phyloP scores from a whole-genome alignment of 2,329 filamentous ascomycete species.

The Aphanoascus verrucosus region DNA sequence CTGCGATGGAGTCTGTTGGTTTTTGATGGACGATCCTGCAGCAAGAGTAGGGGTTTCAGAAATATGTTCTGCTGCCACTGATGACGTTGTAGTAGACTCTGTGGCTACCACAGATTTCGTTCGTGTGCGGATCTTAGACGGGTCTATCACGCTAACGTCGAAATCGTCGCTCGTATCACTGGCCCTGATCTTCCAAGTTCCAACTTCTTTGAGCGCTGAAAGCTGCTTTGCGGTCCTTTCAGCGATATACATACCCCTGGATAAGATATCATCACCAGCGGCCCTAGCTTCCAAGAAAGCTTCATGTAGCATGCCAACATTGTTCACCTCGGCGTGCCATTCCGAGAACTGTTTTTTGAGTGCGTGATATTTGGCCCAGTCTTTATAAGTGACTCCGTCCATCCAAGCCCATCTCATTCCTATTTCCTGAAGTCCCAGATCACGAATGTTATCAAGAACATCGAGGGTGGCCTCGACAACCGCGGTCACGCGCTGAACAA shows the following conservation, averaged over 20 bases:
- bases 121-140: conserved; percentile 1
- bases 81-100: neutral
- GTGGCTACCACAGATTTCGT: neutral
- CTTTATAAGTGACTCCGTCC: conserved; percentile 89
- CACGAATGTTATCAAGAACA: conserved; percentile 70
- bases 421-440: conserved; percentile 78
- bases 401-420: conserved; percentile 93
- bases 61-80: neutral
- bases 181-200: conserved; percentile 69
- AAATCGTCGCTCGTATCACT: conserved; percentile 70
- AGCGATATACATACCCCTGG: conserved; percentile 68
- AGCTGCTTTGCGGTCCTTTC: conserved; percentile 71
- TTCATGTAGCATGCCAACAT: conserved; percentile 62
- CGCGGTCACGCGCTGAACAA: conserved; percentile 56
- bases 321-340: conserved; percentile 73
- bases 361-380: conserved; percentile 91
- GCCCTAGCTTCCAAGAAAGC: conserved; percentile 58
- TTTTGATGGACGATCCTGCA: neutral
- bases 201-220: conserved; percentile 67
- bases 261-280: conserved; percentile 59
- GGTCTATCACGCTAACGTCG: conserved; percentile 38
- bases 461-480: conserved; percentile 71
- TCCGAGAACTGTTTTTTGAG: conserved; percentile 71
- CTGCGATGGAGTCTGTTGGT: neutral
- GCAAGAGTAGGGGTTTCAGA: neutral